Conservation (phyloP, 345 rosid genomes). For the Fremontodendron californicum region DNA sequence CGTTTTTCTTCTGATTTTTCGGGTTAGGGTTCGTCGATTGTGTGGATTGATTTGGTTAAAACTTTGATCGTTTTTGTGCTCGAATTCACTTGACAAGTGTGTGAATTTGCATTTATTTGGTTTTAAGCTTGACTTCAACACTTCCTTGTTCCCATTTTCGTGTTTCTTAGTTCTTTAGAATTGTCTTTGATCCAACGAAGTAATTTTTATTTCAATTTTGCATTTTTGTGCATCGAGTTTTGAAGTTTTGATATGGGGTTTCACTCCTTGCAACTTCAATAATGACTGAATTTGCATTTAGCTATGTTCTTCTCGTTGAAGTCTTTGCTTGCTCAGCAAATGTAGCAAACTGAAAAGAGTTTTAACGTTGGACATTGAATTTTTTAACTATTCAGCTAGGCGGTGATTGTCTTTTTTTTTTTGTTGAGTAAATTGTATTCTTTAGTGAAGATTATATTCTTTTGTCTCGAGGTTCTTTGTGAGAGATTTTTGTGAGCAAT, state of each 20-base stretch:
- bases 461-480: neutral
- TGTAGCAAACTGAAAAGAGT: slow-evolving; percentile 10
- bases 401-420: neutral
- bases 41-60: slow-evolving; percentile 5
- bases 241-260: neutral
- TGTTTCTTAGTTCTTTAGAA: neutral
- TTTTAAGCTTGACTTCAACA: slow-evolving; percentile 4
- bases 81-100: neutral
- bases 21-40: slow-evolving; percentile 14
- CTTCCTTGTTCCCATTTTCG: neutral
- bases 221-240: neutral
- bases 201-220: neutral
- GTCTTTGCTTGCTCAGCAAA: neutral
- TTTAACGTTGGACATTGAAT: neutral
- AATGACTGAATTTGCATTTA: slow-evolving; percentile 6
- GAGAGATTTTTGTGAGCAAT: neutral
- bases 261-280: neutral
- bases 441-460: neutral
- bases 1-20: slow-evolving; percentile 6
- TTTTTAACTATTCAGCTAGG: neutral
- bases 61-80: neutral
- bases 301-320: neutral
- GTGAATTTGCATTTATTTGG: neutral
- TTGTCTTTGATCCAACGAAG: neutral
- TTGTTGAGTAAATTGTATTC: slow-evolving; percentile 1